Base-by-base conservation (phyloP, 257 asterid species). In the Solanum okadae region DNA sequence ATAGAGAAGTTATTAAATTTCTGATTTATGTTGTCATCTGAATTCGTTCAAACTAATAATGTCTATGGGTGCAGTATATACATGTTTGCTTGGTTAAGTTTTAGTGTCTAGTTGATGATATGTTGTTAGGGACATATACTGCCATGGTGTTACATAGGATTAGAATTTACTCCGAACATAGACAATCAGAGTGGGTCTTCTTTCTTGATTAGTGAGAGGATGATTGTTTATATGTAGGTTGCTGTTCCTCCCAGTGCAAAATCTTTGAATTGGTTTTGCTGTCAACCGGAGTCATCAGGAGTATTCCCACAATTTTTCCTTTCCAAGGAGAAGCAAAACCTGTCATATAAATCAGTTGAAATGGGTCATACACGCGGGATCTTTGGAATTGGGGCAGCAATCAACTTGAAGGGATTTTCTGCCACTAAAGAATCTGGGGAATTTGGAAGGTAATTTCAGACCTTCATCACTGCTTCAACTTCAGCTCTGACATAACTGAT, bases 161-260 rank as follows among this genome's bases (percentile, higher is more conserved):
- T 78, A 20, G n/a, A 42, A n/a, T 31, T 31, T 44, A 78, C 25
- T 40, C 37, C 6, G 0, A n/a, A 77, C 34, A 77, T 23, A 37
- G 37, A 42, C 65, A 27, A 14, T 44, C 56, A 18, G 27, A 16
- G 86, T 46, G 27, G 29, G 14, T 81, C 14, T 40, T n/a, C 34
- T 79, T 81, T 81, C 40, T 81, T 29, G 68, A 27, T 9, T 27
- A 44, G 42, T 16, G 40, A 44, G 67, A 16, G 27, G 40, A 46
- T 29, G 68, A 46, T 81, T 81, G 68, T 14, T 29, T 78, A 71
- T 88, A 59, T 86, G 86, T 90, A 97, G 99, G 94, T 97, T 91
- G 97, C 98, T 76, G 99, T 97, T 70, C 98, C 99, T 85, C 99
- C 99, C 35, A 95, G 99, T 93, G 94, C 98, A 67, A 96, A 94